Percentiles rank a stretch among this genome's conserved stretches.
phyloP scores from a whole-genome alignment of 768 basidiomycete species.

The Leccinellum luteum region DNA sequence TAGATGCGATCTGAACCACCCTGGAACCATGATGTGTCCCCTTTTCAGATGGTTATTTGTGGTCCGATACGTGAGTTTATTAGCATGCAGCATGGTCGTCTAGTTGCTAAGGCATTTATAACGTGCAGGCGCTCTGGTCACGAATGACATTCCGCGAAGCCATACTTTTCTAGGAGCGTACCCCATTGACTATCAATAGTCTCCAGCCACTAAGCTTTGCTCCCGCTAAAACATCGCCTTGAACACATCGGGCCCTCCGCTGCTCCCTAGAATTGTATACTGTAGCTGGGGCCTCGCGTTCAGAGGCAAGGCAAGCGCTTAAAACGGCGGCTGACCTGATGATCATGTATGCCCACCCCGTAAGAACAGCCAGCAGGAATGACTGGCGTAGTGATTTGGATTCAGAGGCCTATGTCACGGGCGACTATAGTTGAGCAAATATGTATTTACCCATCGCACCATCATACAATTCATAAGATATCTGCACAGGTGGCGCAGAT shows the following conservation, averaged over 20 bases:
- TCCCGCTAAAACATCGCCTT: no score
- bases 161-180: not conserved
- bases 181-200: no score
- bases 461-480: not conserved
- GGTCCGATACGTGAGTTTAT: not conserved
- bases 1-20: not conserved
- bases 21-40: not conserved
- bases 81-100: not conserved
- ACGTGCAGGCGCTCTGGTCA: not conserved
- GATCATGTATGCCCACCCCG: not conserved
- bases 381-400: not conserved
- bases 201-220: not conserved
- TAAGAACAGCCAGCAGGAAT: not conserved
- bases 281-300: no score
- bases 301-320: no score
- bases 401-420: not conserved
- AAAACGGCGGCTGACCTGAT: no score
- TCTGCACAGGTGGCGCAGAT: no score
- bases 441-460: not conserved
- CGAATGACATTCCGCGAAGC: not conserved
- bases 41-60: not conserved
- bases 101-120: not conserved
- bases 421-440: not conserved
- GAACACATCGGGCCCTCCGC: not conserved
- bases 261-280: not conserved